A percentile compares a stretch with the other conserved stretches of the same genome.
These are phyloP conservation scores for Umbellularia californica DNA, from an alignment of 164 flowering plant species.

Conservation along the genomic window DNA sequence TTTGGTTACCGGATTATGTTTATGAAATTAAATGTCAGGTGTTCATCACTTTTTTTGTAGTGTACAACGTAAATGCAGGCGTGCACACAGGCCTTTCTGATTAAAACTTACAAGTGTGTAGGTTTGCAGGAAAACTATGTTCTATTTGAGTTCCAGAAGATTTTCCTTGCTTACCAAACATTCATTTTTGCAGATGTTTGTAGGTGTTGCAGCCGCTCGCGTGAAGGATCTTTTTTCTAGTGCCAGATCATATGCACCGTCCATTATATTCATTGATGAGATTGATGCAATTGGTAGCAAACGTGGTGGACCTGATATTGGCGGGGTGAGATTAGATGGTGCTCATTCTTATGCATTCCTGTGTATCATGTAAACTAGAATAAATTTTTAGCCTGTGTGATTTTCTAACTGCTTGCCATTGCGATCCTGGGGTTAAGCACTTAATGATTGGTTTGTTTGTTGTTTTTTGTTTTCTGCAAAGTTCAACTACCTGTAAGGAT, in stretches of 20 bases:
- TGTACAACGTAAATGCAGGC: background rate
- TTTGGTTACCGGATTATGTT: background rate
- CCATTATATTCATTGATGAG: constrained; percentile 95
- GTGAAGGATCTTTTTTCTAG: constrained; percentile 92
- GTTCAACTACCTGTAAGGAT: too few species aligned
- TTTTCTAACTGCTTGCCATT: too few species aligned
- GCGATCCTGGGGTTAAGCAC: too few species aligned
- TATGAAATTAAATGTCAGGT: background rate
- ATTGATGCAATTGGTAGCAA: constrained; percentile 98
- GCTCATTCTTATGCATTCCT: background rate
- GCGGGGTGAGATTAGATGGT: constrained; percentile 63
- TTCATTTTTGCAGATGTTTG: constrained; percentile 74
- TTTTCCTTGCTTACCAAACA: constrained; percentile 3
- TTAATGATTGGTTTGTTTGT: too few species aligned
- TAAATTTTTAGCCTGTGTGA: too few species aligned
- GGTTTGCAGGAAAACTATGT: background rate
- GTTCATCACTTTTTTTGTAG: background rate
- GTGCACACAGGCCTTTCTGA: too few species aligned
- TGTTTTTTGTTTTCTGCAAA: too few species aligned
- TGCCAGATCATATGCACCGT: constrained; percentile 92
- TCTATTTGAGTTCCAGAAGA: background rate
- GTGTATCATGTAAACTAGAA: background rate
- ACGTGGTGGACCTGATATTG: constrained; percentile 98
- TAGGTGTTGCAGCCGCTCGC: constrained; percentile 95
- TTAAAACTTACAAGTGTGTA: background rate